Evolutionary conservation across 1,284 basidiomycete genomes (phyloP), one percentile per base, ranked within the genome.

Genomic region (Mycocalia duriaeana): DNA sequence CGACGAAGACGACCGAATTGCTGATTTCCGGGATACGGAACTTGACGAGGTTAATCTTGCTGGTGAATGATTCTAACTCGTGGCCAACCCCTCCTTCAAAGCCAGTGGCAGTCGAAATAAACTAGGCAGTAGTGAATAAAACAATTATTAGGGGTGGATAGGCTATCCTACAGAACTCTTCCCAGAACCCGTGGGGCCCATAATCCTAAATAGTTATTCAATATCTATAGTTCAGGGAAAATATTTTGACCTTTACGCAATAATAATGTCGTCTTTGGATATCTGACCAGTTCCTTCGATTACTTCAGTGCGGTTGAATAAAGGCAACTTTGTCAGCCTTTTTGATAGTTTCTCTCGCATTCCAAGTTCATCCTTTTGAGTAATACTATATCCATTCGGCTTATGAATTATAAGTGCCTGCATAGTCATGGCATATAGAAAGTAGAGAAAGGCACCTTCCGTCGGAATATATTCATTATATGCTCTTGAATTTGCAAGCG

Each of bases 131-230:
- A 28, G n/a, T n/a, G 26, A 35, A 22, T 22, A 23, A 50, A 14
- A 16, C 18, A 25, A 8, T 14, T 23, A 38, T 31, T 2, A n/a
- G n/a, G n/a, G 4, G 36, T 22, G 19, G 26, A 16, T 28, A 6
- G 14, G 19, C 8, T 20, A 25, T 36, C 54, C 5, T 25, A 57
- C 57, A 1, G 51, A 46, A 24, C 53, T 55, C 37, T 59, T 59
- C n/a, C 57, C 57, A 24, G 52, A 44, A 11, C 57, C 57, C 4
- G 57, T 57, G 42, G 53, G 50, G 0, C 57, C 57, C 53, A 59
- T 54, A 11, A 59, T 18, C 1, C 57, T 59, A 28, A 11, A 20
- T 8, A 20, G 25, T 44, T 5, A 35, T 23, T 19, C 11, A 16
- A 18, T 6, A 35, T 7, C 13, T 2, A 20, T 20, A 22, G 28